Base-by-base conservation (phyloP, 1,284 basidiomycete species). In the Heterobasidion irregulare region DNA sequence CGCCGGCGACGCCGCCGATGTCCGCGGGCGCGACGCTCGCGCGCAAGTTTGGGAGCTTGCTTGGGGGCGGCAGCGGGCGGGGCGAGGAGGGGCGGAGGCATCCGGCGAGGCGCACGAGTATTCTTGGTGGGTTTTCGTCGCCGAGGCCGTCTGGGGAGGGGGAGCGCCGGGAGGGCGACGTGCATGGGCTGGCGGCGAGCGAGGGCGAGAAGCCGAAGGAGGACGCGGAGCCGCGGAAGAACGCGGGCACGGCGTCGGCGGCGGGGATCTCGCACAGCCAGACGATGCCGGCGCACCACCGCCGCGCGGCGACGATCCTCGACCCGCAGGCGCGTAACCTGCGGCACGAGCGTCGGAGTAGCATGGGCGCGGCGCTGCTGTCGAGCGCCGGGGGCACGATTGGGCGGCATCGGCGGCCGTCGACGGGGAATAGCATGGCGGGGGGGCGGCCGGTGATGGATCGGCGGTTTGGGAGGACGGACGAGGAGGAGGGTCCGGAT, bases 341-440 rank as follows among this genome's bases (percentile, higher is more conserved):
- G 45, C 73, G 82, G 36, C 89, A 92, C 64, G 87, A 92, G 61
- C 73, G 91, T 61, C 73, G 92, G 60, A 89, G 87, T 64, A 89
- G 85, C 63, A 85, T 84, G 0, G 83, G 87, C 16, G 84, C 77
- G 15, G 78, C 81, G 43, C 68, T 88, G 47, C 72, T 84, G 49
- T 71, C 74, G 0, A 66, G 66, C 59, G 66, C 66, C 46, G 80
- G 78, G 13, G 81, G 81, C 5, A 81, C 83, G 3, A 76, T 87
- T 57, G 83, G 84, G 15, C 73, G 86, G 5, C 78, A 80, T 68
- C 74, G 84, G 32, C 72, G 88, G 58, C 84, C 83, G 15, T 86
- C 83, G 56, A 86, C 80, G 38, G 83, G 81, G 19, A 80, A 77
- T 60, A 73, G 77, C 45, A 68, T 66, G 13, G 56, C 60, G 5